Evolutionary conservation across 768 basidiomycete species (phyloP).

Genomic region (Trametes punicea): DNA sequence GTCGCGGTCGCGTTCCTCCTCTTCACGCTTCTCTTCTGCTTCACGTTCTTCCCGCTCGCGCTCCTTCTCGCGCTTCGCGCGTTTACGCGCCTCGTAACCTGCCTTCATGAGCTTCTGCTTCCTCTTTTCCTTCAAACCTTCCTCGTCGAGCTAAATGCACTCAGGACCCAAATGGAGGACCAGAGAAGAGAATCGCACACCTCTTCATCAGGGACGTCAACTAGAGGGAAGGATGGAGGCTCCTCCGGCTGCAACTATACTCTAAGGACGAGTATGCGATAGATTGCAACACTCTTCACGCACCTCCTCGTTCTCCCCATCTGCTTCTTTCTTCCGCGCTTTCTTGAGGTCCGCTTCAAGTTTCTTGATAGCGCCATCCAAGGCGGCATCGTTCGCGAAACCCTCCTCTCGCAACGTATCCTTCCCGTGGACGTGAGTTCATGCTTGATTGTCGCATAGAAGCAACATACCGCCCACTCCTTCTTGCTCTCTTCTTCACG

Average conservation of each 20-base stretch:
- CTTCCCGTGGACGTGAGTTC: slow-evolving; percentile 32
- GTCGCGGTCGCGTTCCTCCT: slow-evolving; percentile 72
- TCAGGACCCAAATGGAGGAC: neutral
- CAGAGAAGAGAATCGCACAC: slow-evolving; percentile 40
- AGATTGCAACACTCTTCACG: slow-evolving; percentile 10
- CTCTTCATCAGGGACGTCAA: slow-evolving; percentile 90
- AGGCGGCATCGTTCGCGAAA: slow-evolving; percentile 70
- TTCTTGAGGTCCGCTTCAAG: slow-evolving; percentile 76
- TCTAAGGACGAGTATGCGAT: too few relatives aligned
- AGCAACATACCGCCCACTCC: slow-evolving; percentile 65
- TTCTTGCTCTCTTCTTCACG: slow-evolving; percentile 58
- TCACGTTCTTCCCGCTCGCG: slow-evolving; percentile 68
- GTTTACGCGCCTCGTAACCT: slow-evolving; percentile 85
- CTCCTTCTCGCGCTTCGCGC: slow-evolving; percentile 83
- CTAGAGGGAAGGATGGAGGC: slow-evolving; percentile 76
- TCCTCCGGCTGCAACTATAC: slow-evolving; percentile 52
- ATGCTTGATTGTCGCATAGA: neutral
- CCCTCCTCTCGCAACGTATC: slow-evolving; percentile 62
- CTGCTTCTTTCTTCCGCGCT: slow-evolving; percentile 72
- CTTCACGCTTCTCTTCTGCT: slow-evolving; percentile 62
- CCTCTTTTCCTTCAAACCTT: slow-evolving; percentile 89
- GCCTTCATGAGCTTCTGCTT: slow-evolving; percentile 92
- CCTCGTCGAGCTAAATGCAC: slow-evolving; percentile 70
- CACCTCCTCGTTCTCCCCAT: slow-evolving; percentile 62
- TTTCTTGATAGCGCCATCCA: slow-evolving; percentile 84